Percentiles rank a stretch among this genome's conserved stretches.
These are phyloP conservation scores for Sphaerobolus stellatus DNA, from an alignment of 1,284 basidiomycete species.

Conservation along the genomic window DNA sequence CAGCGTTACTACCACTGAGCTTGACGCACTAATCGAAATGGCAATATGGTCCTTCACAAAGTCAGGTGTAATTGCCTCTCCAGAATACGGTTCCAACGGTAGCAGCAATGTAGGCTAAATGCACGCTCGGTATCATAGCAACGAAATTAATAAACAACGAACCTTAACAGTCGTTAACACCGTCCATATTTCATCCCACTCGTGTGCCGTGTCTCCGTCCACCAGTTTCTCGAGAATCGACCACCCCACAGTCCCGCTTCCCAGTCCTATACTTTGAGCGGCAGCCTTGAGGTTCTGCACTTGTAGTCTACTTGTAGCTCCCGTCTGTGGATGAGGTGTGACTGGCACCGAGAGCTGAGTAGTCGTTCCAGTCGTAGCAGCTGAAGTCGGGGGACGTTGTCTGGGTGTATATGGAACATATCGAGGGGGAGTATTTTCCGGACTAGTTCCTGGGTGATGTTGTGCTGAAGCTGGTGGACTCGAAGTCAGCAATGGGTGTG, in stretches of 20 bases:
- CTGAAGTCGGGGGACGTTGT: constrained; percentile 46
- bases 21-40: constrained; percentile 50
- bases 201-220: constrained; percentile 57
- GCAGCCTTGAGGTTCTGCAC: constrained; percentile 79
- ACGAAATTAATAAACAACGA: constrained; percentile 17
- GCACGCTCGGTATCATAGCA: constrained; percentile 10
- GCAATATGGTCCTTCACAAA: constrained; percentile 78
- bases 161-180: constrained; percentile 71
- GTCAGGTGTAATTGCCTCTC: constrained; percentile 63
- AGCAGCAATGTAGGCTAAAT: constrained; percentile 74
- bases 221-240: constrained; percentile 79
- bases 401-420: constrained; percentile 59
- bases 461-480: constrained; percentile 27
- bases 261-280: constrained; percentile 73
- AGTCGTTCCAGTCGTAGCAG: constrained; percentile 49
- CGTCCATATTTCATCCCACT: constrained; percentile 78
- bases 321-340: constrained; percentile 31
- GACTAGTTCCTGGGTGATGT: constrained; percentile 39
- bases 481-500: constrained; percentile 64
- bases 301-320: constrained; percentile 66
- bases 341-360: constrained; percentile 39
- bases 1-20: constrained; percentile 65
- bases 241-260: constrained; percentile 74
- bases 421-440: constrained; percentile 30
- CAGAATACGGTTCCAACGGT: constrained; percentile 56